Percentiles rank a stretch among this genome's conserved stretches.
Evolutionary conservation across 2,329 filamentous ascomycete genomes (phyloP).

Genomic region (Stagonosporopsis vannaccii): DNA sequence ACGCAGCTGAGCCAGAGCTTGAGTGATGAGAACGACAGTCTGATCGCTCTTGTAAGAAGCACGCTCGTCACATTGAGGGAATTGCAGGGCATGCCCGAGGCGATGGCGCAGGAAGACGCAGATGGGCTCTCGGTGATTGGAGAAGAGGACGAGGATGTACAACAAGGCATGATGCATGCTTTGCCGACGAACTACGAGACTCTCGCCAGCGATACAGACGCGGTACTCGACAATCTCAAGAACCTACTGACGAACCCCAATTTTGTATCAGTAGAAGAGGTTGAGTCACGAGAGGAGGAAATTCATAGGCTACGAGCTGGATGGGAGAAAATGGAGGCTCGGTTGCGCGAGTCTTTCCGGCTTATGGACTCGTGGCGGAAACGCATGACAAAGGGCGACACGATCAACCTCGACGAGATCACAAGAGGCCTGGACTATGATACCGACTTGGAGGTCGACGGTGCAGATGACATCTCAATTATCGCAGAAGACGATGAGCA

Average conservation of each 20-base stretch:
- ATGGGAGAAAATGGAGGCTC: conserved; percentile 91
- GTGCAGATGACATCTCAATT: conserved; percentile 40
- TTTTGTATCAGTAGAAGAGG: conserved; percentile 94
- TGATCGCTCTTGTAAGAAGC: conserved; percentile 74
- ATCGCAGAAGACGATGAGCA: conserved; percentile 31
- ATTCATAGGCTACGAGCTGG: conserved; percentile 82
- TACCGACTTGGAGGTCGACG: conserved; percentile 51
- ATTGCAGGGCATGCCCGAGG: conserved; percentile 61
- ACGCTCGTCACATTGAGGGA: conserved; percentile 76
- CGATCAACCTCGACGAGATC: conserved; percentile 67
- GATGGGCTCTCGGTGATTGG: conserved; percentile 37
- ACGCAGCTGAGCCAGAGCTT: conserved; percentile 82
- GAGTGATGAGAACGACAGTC: conserved; percentile 88
- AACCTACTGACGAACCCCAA: conserved; percentile 91
- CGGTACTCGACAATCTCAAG: conserved; percentile 80
- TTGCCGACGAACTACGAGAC: conserved; percentile 70
- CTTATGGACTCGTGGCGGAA: conserved; percentile 94
- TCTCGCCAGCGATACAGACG: conserved; percentile 75
- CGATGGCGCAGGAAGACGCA: conserved; percentile 33
- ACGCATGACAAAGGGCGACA: conserved; percentile 74
- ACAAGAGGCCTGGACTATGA: conserved; percentile 70
- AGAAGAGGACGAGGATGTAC: conserved; percentile 43
- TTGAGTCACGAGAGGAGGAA: conserved; percentile 89
- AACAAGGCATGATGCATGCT: conserved; percentile 50
- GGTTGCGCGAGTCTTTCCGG: conserved; percentile 87